phyloP scores from a whole-genome alignment of 805 yeast genomes.

The Candida gorgasii region DNA sequence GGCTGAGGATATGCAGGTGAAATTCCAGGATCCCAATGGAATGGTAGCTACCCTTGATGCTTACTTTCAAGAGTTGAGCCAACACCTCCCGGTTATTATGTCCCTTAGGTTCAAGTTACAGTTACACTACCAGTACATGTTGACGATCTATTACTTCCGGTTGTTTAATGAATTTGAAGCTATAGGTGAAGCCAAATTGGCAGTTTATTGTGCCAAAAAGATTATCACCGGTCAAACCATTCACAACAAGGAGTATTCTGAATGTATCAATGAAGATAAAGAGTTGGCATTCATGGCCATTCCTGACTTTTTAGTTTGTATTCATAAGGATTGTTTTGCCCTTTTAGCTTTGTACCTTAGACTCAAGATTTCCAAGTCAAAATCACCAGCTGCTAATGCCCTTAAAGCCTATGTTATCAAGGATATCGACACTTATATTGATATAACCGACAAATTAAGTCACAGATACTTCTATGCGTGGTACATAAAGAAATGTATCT shows the following conservation, averaged over 20 bases:
- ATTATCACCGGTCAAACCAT: slow-evolving; percentile 8
- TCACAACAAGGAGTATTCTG: background rate
- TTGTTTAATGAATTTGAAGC: slow-evolving; percentile 34
- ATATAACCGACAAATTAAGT: slow-evolving; percentile 5
- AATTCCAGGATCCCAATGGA: slow-evolving; percentile 2
- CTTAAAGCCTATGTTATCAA: background rate
- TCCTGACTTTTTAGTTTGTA: background rate
- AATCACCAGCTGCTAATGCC: background rate
- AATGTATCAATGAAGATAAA: slow-evolving; percentile 2
- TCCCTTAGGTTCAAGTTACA: background rate
- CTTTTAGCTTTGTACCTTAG: slow-evolving; percentile 4
- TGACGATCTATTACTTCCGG: background rate
- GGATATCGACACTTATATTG: background rate
- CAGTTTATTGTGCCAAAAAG: slow-evolving; percentile 36
- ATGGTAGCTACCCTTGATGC: background rate
- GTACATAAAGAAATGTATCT: slow-evolving; percentile 4
- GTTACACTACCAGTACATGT: background rate
- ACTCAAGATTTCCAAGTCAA: background rate
- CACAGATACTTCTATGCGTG: slow-evolving; percentile 9
- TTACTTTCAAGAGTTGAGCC: background rate
- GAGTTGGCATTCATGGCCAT: background rate
- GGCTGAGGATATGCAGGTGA: background rate
- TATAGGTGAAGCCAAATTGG: slow-evolving; percentile 24
- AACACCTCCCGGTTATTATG: background rate
- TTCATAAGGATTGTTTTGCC: slow-evolving; percentile 6